Evolutionary conservation across 305 asterid species (phyloP).

Genomic region (Fraxinus ornus): DNA sequence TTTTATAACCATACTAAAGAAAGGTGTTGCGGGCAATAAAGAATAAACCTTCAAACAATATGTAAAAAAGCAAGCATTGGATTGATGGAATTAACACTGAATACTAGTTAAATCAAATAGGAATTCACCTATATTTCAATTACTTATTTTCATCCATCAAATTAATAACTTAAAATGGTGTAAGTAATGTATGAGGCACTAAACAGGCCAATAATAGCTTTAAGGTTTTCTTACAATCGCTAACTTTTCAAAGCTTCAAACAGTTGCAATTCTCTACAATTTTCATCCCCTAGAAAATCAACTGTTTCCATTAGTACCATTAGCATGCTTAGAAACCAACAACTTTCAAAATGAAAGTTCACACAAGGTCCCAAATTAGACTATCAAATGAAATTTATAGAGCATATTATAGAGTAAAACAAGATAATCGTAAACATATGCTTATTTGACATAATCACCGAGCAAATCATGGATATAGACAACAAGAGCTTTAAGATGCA

Average conservation of each 20-base stretch:
- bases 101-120: background rate
- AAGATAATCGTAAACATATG: background rate
- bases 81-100: background rate
- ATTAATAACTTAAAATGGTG: background rate
- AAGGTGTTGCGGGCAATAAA: background rate
- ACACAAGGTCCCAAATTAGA: background rate
- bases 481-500: slow-evolving; percentile 81
- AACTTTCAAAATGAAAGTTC: background rate
- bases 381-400: background rate
- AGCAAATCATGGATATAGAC: background rate
- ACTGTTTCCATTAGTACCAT: background rate
- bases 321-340: background rate
- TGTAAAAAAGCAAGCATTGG: background rate
- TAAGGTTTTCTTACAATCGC: background rate
- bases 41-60: background rate
- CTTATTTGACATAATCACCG: background rate
- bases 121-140: background rate
- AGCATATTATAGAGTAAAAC: background rate
- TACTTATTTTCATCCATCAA: background rate
- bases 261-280: background rate
- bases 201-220: background rate
- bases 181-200: background rate
- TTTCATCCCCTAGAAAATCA: background rate
- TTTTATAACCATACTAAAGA: background rate
- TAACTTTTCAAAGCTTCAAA: background rate